Base-by-base conservation (phyloP, 768 basidiomycete species). In the Suillus weaverae region DNA sequence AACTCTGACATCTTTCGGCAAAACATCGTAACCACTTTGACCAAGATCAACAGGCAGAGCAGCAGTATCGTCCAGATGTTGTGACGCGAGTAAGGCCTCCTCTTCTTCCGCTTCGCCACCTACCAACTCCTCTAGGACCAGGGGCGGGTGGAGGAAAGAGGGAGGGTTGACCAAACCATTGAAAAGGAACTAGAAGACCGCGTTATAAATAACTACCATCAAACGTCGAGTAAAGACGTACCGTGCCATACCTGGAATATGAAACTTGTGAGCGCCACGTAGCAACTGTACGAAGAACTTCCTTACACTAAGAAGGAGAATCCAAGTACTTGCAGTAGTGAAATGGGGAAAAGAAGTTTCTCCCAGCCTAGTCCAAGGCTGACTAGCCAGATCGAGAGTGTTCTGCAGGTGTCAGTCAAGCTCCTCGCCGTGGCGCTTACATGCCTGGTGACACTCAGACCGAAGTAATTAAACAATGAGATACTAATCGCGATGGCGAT, bases 381-480 rank as follows among this genome's bases (percentile, higher is more conserved):
- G 71, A 99, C 81, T 68, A 96, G 79, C 97, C 97, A 99, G 74
- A 99, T 99, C n/a, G 86, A 86, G 61, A 99, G 83, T 1, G 97
- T 99, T 70, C 97, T 85, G 79, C 95, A 97, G 7, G 95, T 96
- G 76, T 99, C 97, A 43, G 95, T 92, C 64, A 97, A 83, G 62
- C 89, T 91, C 66, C 97, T 86, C 20, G 94, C 93, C 1, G 95
- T 97, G 39, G 97, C 96, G 74, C 91, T 94, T 64, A 98, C 92
- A 73, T 93, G 89, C 67, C 89, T 84, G n/a, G 95, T 97, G 65
- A 97, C 93, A 74, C 92, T 94, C 60, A 97, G 76, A 13, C 95
- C 95, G 70, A 94, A 97, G 79, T 87, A 92, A 73, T 95, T 96
- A 85, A 93, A 95, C 38, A 89, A 73, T 7, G 89, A 83, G 68